Base-by-base conservation (phyloP, 257 asterid species). In the Solanum chilense region DNA sequence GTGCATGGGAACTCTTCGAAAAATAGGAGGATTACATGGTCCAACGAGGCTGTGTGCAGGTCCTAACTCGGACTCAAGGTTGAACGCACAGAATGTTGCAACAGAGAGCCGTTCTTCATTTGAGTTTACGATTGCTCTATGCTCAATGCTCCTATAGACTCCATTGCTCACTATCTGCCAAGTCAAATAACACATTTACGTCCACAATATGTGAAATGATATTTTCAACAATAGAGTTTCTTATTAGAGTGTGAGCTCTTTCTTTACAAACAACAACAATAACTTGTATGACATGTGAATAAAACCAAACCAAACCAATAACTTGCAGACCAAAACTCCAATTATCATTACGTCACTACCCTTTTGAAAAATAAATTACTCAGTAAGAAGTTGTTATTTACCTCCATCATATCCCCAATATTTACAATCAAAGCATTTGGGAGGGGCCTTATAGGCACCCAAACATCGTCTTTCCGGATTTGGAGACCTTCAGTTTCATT, bases 341-440 rank as follows among this genome's bases (percentile, higher is more conserved):
- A 81, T 49, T 81, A 39, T 5, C 56, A 64, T 29, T 20, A 37
- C 1, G 16, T 37, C 16, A 0, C 81, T 12, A 11, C 15, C 49
- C 49, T 20, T 20, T 74, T 37, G 49, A 37, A 29, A 74, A 74
- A 20, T 37, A 9, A 23, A 13, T 74, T 20, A 74, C 81, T 39
- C 11, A 11, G 49, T 7, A 39, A 39, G 25, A 39, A 39, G 82
- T 12, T 39, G 29, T 71, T 9, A 71, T 35, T 62, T 82, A 91
- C 96, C 96, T 92, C 96, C 91, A 93, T 82, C 14, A 90, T 88
- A 81, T 92, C 94, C 18, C 96, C 94, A 86, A 93, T 71, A 78
- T 93, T 93, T 89, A 91, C 91, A 9, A 93, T 76, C 35, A 93
- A 91, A 6, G 96, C 93, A 87, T 91, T 70, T 8, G 47, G 90